These are phyloP conservation scores for Rhytidiadelphus loreus DNA, from an alignment of 225 moss, liverwort and hornwort genomes.

Conservation along the genomic window DNA sequence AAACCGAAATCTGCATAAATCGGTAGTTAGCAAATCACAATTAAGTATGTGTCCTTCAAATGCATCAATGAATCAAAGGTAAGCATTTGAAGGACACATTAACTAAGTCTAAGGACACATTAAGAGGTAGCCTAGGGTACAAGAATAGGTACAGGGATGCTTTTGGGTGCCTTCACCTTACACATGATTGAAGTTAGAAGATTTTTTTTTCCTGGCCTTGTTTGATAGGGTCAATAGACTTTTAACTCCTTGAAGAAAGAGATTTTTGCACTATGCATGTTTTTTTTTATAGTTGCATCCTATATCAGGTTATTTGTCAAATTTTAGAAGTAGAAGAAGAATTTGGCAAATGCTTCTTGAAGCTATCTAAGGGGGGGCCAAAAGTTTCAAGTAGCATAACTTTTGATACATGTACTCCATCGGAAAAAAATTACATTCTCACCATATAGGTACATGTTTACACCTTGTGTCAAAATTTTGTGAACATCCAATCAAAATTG, in stretches of 20 bases:
- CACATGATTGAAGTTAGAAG: background rate
- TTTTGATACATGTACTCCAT: fast-evolving
- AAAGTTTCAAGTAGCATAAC: background rate
- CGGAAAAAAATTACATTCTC: background rate
- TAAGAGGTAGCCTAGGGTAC: no score
- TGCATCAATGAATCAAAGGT: no score
- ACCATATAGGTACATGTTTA: fast-evolving
- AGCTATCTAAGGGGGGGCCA: fast-evolving
- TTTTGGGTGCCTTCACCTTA: no score
- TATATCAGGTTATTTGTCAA: background rate
- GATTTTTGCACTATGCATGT: background rate
- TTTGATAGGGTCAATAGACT: fast-evolving
- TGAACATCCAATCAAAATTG: background rate
- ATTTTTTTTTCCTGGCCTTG: background rate
- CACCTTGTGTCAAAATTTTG: background rate
- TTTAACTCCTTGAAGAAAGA: fast-evolving
- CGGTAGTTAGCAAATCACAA: no score
- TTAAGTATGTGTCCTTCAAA: no score
- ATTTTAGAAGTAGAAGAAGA: fast-evolving
- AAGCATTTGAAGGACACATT: no score
- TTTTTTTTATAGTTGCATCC: no score
- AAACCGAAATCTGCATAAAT: no score
- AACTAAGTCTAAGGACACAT: no score
- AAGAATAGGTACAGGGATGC: no score
- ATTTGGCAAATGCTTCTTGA: fast-evolving